Conservation (phyloP, 1,139 yeast genomes). For the Suhomyces taliae region DNA sequence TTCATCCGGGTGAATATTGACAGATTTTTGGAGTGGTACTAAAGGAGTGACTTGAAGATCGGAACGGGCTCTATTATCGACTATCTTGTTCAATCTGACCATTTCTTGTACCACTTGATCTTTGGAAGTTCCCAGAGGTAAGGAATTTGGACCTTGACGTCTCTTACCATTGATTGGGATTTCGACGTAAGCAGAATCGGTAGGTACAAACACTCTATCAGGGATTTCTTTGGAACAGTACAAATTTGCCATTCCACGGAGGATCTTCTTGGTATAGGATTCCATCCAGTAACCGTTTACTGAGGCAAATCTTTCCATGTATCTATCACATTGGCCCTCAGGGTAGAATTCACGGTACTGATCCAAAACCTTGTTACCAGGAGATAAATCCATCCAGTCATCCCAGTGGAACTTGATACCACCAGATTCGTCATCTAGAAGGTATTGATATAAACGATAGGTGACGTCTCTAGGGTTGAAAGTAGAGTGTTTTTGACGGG, state of each 20-base stretch:
- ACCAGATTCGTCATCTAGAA: conserved; percentile 14
- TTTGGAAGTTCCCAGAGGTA: conserved; percentile 7
- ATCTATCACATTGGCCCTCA: conserved; percentile 27
- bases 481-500: conserved; percentile 20
- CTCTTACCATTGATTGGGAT: conserved; percentile 32
- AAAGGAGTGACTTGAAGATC: conserved; percentile 8
- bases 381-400: conserved; percentile 40
- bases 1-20: conserved; percentile 25
- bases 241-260: conserved; percentile 36
- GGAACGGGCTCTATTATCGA: background rate
- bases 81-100: conserved; percentile 1
- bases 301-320: conserved; percentile 23
- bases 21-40: conserved; percentile 13
- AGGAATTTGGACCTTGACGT: conserved; percentile 21
- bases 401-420: conserved; percentile 45
- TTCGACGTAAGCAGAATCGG: conserved; percentile 28
- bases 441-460: conserved; percentile 15
- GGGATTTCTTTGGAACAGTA: conserved; percentile 38
- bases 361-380: conserved; percentile 25
- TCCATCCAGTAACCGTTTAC: conserved; percentile 41
- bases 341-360: conserved; percentile 20
- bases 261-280: conserved; percentile 33
- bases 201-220: conserved; percentile 24
- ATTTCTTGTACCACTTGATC: conserved; percentile 7
- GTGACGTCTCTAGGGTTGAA: conserved; percentile 34